These are phyloP conservation scores for Takashimella tepidaria DNA, from an alignment of 1,284 basidiomycete genomes.

Conservation along the genomic window DNA sequence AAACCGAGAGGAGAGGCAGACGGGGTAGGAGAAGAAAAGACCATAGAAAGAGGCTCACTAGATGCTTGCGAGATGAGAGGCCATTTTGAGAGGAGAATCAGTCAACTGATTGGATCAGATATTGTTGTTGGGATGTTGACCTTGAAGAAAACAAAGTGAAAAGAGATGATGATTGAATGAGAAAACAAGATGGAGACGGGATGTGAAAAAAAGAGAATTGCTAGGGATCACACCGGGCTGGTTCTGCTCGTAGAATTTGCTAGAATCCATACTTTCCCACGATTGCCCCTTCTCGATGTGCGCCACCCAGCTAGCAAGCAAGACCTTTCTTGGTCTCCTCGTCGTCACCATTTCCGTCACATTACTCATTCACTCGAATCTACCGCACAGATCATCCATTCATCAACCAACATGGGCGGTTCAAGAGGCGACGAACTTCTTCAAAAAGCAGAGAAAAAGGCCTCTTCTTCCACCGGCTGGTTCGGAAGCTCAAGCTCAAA, in stretches of 20 bases:
- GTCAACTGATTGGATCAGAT: background rate
- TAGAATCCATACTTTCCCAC: conserved; percentile 6
- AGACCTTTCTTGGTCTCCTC: background rate
- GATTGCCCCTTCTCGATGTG: background rate
- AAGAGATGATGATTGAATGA: conserved; percentile 7
- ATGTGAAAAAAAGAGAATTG: conserved; percentile 5
- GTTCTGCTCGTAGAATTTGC: background rate
- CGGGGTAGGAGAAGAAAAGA: background rate
- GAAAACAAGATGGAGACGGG: conserved; percentile 12
- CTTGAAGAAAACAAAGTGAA: too few species aligned
- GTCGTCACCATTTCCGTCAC: conserved; percentile 3
- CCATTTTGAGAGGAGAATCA: conserved; percentile 26
- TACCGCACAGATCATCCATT: background rate
- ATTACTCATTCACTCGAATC: background rate
- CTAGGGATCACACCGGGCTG: background rate
- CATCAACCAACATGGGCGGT: conserved; percentile 25
- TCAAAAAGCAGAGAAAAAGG: conserved; percentile 89
- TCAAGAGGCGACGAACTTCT: conserved; percentile 54
- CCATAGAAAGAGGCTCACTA: conserved; percentile 34
- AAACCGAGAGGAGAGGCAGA: background rate
- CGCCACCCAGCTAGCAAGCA: background rate
- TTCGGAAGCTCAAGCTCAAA: conserved; percentile 74
- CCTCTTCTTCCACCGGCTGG: conserved; percentile 71
- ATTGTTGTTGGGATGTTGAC: too few species aligned
- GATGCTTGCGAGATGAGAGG: conserved; percentile 46